phyloP scores from a whole-genome alignment of 345 rosid genomes.

The Eucalyptus erythrocorys region DNA sequence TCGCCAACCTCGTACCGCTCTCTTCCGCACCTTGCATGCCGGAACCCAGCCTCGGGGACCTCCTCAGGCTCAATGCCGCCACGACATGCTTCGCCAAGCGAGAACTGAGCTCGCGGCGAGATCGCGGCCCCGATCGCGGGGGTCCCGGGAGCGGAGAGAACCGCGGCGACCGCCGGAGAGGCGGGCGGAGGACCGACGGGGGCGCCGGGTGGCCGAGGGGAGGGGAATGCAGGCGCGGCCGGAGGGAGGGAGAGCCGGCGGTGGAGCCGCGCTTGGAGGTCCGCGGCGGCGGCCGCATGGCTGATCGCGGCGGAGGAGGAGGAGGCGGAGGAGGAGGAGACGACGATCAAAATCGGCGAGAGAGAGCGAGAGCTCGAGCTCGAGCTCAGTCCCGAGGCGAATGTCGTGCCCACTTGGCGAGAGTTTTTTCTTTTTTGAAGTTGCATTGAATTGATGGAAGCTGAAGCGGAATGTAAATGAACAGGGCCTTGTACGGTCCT shows the following conservation, averaged over 20 bases:
- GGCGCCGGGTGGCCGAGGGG: not conserved
- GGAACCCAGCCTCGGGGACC: not conserved
- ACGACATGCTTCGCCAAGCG: not conserved
- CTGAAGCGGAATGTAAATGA: not conserved
- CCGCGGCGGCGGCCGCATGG: not conserved
- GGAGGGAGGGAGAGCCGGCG: not conserved
- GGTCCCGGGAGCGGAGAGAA: not conserved
- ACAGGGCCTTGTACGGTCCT: not conserved
- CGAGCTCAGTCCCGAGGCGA: not conserved
- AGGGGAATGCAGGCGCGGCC: not conserved
- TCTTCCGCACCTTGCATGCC: not conserved
- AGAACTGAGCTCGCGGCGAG: not conserved
- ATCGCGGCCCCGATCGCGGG: not conserved
- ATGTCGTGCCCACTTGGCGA: not conserved
- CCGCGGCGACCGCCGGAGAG: not conserved
- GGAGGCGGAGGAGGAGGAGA: not conserved
- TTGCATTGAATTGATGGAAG: not conserved
- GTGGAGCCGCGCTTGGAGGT: not conserved
- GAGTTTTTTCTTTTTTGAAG: too few species aligned
- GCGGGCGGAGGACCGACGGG: not conserved
- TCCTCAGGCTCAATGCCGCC: not conserved
- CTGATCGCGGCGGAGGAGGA: not conserved
- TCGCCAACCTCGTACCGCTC: not conserved
- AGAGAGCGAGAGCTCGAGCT: not conserved
- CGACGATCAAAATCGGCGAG: not conserved